Evolutionary conservation across 2,329 filamentous ascomycete genomes (phyloP), one percentile per base, ranked within the genome.

Genomic region (Scedosporium boydii): DNA sequence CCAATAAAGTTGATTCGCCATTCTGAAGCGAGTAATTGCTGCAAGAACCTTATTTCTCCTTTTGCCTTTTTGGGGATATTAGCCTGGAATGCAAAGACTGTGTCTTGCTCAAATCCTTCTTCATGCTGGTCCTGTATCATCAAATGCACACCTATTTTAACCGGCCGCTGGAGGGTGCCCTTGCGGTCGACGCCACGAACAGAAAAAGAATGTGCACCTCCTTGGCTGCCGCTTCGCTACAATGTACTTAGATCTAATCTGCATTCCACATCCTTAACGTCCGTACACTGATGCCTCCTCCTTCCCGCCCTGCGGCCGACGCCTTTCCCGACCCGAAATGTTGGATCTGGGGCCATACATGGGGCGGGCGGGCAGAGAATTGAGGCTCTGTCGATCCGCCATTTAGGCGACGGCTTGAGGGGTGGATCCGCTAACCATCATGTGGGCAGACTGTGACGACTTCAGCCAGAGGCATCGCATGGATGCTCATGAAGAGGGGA

Each of bases 361-460:
- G 21, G 23, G 10, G 51, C 27, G 10, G 12, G 12, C 12, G 51
- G 51, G 51, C 18, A 48, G 21, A 27, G 23, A 23, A 23, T 26
- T 55, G 51, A 55, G 51, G 51, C 51, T 55, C 51, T 55, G 51
- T 55, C 51, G 51, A 55, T 55, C 51, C 51, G 51, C 51, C 21
- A 55, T 55, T 55, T 55, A 55, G 51, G 51, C 51, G 18, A 26
- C 18, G 18, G 21, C 18, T 10, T 10, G 7, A 23, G 23, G 23
- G 51, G 23, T 27, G 51, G 51, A 27, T 55, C 51, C 51, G 18
- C 23, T 29, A 23, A 55, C 51, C 51, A 6, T 12, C 16, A n/a
- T 21, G 6, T 6, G n/a, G n/a, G 2, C 44, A 12, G 5, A 2
- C 2, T 23, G n/a, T 48, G 44, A 48, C 44, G 44, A 18, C 44